Evolutionary conservation across 139 green algal genomes (phyloP), one percentile per base, ranked within the genome.

Genomic region (Yamagishiella unicocca): DNA sequence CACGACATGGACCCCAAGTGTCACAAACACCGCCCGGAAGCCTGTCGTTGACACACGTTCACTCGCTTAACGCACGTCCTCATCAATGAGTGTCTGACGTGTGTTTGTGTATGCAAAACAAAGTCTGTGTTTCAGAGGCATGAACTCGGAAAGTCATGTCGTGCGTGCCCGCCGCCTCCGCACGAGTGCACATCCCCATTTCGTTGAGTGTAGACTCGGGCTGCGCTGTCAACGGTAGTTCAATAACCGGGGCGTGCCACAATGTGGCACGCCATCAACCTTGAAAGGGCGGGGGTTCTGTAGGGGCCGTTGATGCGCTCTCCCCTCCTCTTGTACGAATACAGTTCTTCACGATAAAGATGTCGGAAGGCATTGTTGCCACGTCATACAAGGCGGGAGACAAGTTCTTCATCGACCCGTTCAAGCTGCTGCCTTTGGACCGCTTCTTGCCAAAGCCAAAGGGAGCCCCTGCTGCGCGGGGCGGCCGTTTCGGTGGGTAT

Each of bases 371-470:
- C 37, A 86, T 99, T 1, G 87, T 98, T 38, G 98, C 98, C 12
- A 97, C 95, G 1, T 98, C 95, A 0, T 99, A 99, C 90, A 89
- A 71, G 14, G 76, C 88, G 21, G 98, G 97, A 17, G 96, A 99
- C 90, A 99, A 99, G 90, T 99, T 99, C 87, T 99, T 94, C 95
- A 99, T 99, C 75, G 96, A 98, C 92, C 97, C 98, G 22, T 90
- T 93, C 33, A 98, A 84, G 91, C 93, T 98, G 68, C 91, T 98
- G 53, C 96, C 96, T 0, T 61, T 98, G 73, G 95, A 98, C 37
- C 90, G 96, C 40, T 99, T 99, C 91, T 82, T 99, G 90, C 97
- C 97, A 0, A 93, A 89, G 89, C 93, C 95, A 9, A 99, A 98
- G 92, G 96, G 95, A 21, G 93, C 93, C 1, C 83, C 86, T 4